Percentiles rank a stretch among this genome's conserved stretches.
Conservation (phyloP, 352 stramenopile species). For the Globisporangium okanoganense region DNA sequence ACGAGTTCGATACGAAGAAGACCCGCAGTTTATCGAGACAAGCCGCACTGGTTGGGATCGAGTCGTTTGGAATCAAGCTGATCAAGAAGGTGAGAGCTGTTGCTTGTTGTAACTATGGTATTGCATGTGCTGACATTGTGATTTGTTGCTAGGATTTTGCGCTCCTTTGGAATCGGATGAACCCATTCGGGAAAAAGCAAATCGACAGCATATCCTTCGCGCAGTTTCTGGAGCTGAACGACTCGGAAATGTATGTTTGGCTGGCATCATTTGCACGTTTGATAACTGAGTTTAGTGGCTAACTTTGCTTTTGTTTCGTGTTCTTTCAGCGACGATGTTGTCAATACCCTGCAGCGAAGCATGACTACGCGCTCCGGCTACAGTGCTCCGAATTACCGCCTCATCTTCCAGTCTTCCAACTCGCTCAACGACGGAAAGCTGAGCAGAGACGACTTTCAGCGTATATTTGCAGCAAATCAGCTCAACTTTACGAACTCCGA, state of each 20-base stretch:
- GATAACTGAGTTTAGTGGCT: neutral
- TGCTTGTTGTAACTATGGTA: neutral
- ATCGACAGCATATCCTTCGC: conserved; percentile 53
- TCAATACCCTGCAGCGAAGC: conserved; percentile 54
- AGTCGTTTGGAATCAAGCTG: conserved; percentile 75
- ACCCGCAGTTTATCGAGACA: conserved; percentile 41
- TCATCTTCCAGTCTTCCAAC: conserved; percentile 81
- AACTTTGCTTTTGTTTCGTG: neutral
- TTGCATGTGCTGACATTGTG: neutral
- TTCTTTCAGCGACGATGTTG: conserved; percentile 53
- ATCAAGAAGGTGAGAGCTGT: conserved; percentile 50
- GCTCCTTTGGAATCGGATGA: conserved; percentile 70
- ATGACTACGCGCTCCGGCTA: conserved; percentile 66
- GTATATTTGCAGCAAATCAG: conserved; percentile 62
- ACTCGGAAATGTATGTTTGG: conserved; percentile 64
- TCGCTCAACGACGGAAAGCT: conserved; percentile 59
- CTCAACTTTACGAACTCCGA: conserved; percentile 70
- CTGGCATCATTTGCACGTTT: neutral
- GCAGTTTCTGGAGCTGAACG: conserved; percentile 71
- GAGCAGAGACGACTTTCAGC: conserved; percentile 67
- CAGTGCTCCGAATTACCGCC: conserved; percentile 61
- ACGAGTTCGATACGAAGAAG: conserved; percentile 78
- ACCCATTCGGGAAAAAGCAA: conserved; percentile 48
- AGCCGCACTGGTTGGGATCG: conserved; percentile 40
- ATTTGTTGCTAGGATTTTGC: conserved; percentile 42